Percentiles rank a stretch among this genome's conserved stretches.
Conservation (phyloP, 495 filamentous ascomycete species). For the Tuber brumale region DNA sequence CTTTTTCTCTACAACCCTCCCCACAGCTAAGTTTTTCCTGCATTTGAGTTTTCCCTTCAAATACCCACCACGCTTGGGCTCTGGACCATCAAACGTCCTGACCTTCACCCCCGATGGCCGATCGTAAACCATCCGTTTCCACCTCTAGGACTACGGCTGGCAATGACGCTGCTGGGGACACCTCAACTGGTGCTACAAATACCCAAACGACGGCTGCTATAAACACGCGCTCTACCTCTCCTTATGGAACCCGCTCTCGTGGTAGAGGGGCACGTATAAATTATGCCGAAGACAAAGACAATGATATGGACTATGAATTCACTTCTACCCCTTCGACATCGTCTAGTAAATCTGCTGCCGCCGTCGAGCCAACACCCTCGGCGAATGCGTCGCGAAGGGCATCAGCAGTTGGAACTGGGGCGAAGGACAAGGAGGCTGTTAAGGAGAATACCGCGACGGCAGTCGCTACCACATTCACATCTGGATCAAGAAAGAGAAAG, state of each 20-base stretch:
- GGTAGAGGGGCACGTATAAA: constrained; percentile 84
- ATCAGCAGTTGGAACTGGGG: constrained; percentile 44
- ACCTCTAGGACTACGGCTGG: constrained; percentile 37
- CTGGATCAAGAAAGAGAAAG: constrained; percentile 44
- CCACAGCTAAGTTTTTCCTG: not conserved
- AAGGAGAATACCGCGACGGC: constrained; percentile 39
- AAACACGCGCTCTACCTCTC: constrained; percentile 49
- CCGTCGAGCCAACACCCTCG: constrained; percentile 46
- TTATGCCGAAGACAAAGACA: constrained; percentile 92
- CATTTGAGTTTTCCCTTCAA: constrained; percentile 1
- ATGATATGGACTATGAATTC: constrained; percentile 72
- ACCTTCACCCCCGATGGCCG: constrained; percentile 34
- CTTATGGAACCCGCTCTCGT: constrained; percentile 92
- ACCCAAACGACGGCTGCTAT: constrained; percentile 21
- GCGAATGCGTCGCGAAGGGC: constrained; percentile 44
- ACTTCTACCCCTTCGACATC: constrained; percentile 47
- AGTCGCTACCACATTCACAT: constrained; percentile 41
- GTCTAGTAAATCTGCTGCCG: constrained; percentile 47
- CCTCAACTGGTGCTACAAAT: constrained; percentile 9
- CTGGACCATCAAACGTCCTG: constrained; percentile 5
- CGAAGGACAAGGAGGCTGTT: constrained; percentile 44
- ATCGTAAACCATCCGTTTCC: constrained; percentile 36
- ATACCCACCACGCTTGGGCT: not conserved
- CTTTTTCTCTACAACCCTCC: not conserved
- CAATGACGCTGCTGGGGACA: constrained; percentile 37